Evolutionary conservation across 192 early-diverging fungal genomes (phyloP).

Genomic region (Diversispora epigaea): DNA sequence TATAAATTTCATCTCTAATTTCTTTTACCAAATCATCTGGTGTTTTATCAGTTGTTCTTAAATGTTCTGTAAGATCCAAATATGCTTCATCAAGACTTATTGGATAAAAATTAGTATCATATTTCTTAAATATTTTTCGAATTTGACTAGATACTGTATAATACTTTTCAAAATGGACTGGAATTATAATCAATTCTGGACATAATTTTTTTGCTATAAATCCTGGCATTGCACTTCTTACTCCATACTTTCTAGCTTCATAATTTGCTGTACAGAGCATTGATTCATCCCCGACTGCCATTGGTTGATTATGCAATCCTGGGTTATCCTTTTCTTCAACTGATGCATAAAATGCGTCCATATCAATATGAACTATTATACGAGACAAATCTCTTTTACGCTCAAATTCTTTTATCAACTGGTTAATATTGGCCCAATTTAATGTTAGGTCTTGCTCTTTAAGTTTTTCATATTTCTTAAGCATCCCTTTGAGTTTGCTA

Average conservation of each 20-base stretch:
- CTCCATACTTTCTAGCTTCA: conserved; percentile 61
- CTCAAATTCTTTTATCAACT: conserved; percentile 43
- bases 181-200: conserved; percentile 55
- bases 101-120: conserved; percentile 59
- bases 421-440: conserved; percentile 41
- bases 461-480: conserved; percentile 41
- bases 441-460: conserved; percentile 41
- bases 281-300: conserved; percentile 57
- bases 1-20: conserved; percentile 53
- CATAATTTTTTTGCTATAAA: conserved; percentile 61
- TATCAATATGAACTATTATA: conserved; percentile 65
- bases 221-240: conserved; percentile 68
- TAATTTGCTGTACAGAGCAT: conserved; percentile 72
- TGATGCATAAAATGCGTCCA: conserved; percentile 74
- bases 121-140: conserved; percentile 53
- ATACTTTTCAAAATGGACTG: conserved; percentile 56
- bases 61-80: conserved; percentile 37
- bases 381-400: conserved; percentile 48
- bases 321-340: conserved; percentile 69
- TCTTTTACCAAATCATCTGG: conserved; percentile 46
- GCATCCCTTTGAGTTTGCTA: conserved; percentile 40
- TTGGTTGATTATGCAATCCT: conserved; percentile 57
- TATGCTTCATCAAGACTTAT: conserved; percentile 58
- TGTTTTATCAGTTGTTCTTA: conserved; percentile 21
- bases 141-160: conserved; percentile 43